Evolutionary conservation across 2,329 filamentous ascomycete genomes (phyloP).

Genomic region (Colletotrichum sp.): DNA sequence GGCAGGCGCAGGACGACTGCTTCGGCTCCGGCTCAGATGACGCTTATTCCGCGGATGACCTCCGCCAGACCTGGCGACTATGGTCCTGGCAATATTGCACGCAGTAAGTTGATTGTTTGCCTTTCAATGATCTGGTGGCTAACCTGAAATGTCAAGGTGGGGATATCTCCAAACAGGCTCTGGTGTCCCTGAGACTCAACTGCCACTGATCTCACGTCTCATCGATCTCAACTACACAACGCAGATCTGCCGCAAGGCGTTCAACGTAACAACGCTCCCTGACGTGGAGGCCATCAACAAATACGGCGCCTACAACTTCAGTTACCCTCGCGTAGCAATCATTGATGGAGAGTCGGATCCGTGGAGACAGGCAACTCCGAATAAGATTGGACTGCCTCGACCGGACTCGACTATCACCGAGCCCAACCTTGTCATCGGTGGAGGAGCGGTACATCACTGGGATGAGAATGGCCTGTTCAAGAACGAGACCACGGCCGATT

Average conservation of each 20-base stretch:
- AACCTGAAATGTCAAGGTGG: slow-evolving; percentile 56
- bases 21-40: slow-evolving; percentile 13
- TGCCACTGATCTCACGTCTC: slow-evolving; percentile 74
- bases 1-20: slow-evolving; percentile 6
- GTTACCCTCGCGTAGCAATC: slow-evolving; percentile 76
- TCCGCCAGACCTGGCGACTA: slow-evolving; percentile 31
- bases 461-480: slow-evolving; percentile 71
- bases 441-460: slow-evolving; percentile 78
- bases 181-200: slow-evolving; percentile 64
- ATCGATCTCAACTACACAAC: slow-evolving; percentile 67
- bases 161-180: slow-evolving; percentile 79
- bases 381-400: slow-evolving; percentile 60
- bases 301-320: slow-evolving; percentile 74
- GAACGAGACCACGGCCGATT: slow-evolving; percentile 60
- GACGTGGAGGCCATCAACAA: slow-evolving; percentile 73
- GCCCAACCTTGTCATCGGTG: slow-evolving; percentile 73
- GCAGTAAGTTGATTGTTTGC: slow-evolving; percentile 40
- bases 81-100: slow-evolving; percentile 62
- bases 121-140: slow-evolving; percentile 2
- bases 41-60: neutral
- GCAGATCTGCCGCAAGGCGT: slow-evolving; percentile 67
- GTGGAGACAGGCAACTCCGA: slow-evolving; percentile 76
- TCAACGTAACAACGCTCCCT: slow-evolving; percentile 69
- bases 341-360: slow-evolving; percentile 81
- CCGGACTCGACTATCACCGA: slow-evolving; percentile 65